Evolutionary conservation across 352 stramenopile species (phyloP), one percentile per base, ranked within the genome.

Genomic region (Pythium vanterpoolii): DNA sequence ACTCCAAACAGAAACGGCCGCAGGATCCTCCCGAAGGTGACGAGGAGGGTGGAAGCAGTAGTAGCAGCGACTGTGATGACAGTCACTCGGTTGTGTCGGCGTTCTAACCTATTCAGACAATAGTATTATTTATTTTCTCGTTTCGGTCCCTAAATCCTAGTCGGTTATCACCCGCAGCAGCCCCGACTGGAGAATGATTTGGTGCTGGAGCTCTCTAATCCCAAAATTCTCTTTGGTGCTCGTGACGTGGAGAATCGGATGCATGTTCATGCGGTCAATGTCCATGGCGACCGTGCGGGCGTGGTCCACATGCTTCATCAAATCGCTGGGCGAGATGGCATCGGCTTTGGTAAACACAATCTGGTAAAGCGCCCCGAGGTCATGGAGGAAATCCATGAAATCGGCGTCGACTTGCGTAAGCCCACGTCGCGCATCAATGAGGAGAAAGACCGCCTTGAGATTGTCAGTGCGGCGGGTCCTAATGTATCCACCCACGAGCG

Each of bases 301-400:
- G 31, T 82, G 79, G 9, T 76, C 33, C 23, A 91, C 73, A 43
- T 80, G 49, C 49, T 73, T 76, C 42, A 77, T 72, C 31, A 91
- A 53, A 19, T 84, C 77, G 1, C 45, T 59, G 8, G 67, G 52
- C 16, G 72, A 76, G 43, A 86, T 48, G 11, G 80, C 56, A 64
- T 98, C 90, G 10, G 77, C 83, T 66, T 98, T 98, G 13, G 90
- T 98, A 54, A 98, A 87, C 30, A 98, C 85, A 23, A 97, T 73
- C 51, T 96, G 87, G 68, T 97, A 97, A 34, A 87, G 61, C 23
- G 86, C 76, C 4, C 75, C 83, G n/a, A 93, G 71, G 14, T 83
- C 71, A 43, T 94, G 80, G 39, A 98, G 60, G 46, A 90, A 86
- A 59, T 92, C 79, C 80, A 96, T 91, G 60, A 96, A 96, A 54